phyloP scores from a whole-genome alignment of 768 basidiomycete species.

The Ramaria sp. region DNA sequence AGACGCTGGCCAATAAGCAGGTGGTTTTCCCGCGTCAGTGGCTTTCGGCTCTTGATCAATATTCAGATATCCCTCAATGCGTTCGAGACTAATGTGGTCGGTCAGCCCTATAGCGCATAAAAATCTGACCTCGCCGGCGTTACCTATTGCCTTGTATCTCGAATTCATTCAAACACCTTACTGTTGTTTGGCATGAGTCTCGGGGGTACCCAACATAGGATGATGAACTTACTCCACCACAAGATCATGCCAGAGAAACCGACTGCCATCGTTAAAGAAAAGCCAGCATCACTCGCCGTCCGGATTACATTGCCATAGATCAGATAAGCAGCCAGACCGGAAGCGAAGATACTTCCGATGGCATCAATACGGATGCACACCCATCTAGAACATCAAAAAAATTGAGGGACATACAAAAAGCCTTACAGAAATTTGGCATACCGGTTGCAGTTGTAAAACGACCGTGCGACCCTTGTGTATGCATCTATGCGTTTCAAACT shows the following conservation, averaged over 20 bases:
- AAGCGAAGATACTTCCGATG: conserved; percentile 44
- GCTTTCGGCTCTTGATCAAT: conserved; percentile 26
- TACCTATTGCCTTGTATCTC: conserved; percentile 11
- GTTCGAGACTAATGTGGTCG: conserved; percentile 15
- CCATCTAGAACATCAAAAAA: conserved; percentile 24
- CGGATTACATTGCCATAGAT: conserved; percentile 15
- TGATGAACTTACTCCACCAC: conserved; percentile 21
- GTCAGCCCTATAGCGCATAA: neutral
- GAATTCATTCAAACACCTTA: conserved; percentile 6
- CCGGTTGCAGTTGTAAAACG: conserved; percentile 45
- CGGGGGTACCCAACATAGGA: neutral
- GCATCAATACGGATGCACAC: conserved; percentile 44
- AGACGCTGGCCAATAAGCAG: conserved; percentile 31
- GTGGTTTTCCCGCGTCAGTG: conserved; percentile 21
- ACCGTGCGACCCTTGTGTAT: conserved; percentile 33
- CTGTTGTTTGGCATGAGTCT: neutral
- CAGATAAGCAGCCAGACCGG: conserved; percentile 44
- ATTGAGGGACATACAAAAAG: neutral
- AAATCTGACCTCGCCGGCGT: neutral
- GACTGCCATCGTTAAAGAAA: conserved; percentile 36
- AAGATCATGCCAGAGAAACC: conserved; percentile 47
- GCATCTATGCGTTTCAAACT: conserved; percentile 42
- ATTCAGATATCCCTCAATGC: conserved; percentile 26
- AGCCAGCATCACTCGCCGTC: conserved; percentile 24
- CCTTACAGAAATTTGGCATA: conserved; percentile 7